Base-by-base conservation (phyloP, 1,139 yeast species). In the Wickerhamomyces sp. region DNA sequence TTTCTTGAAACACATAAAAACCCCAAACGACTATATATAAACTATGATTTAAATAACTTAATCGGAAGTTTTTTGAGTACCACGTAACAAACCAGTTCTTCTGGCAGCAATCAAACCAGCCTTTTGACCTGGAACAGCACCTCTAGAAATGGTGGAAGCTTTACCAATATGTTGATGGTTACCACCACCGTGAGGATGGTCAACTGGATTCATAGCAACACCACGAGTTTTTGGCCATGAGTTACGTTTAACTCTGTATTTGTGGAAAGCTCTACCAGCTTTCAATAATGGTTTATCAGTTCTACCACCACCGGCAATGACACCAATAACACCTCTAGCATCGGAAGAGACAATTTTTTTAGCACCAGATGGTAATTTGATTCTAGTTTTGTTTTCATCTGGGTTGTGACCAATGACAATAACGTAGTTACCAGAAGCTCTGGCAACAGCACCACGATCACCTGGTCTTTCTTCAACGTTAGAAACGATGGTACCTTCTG, bases 101-200 rank as follows among this genome's bases (percentile, higher is more conserved):
- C 99, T 90, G 72, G 99, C 98, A 67, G 99, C 98, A 72, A 94
- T 94, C 71, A 92, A 90, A 92, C 98, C 98, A 72, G 95, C 96
- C 95, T 92, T 92, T 81, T 92, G 98, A 89, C 98, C 98, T 67
- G 98, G 78, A 72, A 92, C 98, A 64, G 98, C 97, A 74, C 96
- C 96, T 86, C 98, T 89, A 63, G 96, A 84, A 67, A 92, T 92
- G 68, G 98, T 92, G 66, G 98, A 92, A 70, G 98, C 98, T 85
- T 92, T 92, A 90, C 98, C 97, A 82, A 92, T 92, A 75, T 92
- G 98, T 82, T 92, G 98, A 78, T 92, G 98, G 97, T 92, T 92
- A 92, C 98, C 98, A 90, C 98, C 98, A 86, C 98, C 98, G 75
- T 90, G 97, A 72, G 97, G 97, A 81, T 90, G 97, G 74, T 90